Percentiles rank a stretch among this genome's conserved stretches.
phyloP scores from a whole-genome alignment of 768 basidiomycete genomes.

The Xerocomellus intermedius region DNA sequence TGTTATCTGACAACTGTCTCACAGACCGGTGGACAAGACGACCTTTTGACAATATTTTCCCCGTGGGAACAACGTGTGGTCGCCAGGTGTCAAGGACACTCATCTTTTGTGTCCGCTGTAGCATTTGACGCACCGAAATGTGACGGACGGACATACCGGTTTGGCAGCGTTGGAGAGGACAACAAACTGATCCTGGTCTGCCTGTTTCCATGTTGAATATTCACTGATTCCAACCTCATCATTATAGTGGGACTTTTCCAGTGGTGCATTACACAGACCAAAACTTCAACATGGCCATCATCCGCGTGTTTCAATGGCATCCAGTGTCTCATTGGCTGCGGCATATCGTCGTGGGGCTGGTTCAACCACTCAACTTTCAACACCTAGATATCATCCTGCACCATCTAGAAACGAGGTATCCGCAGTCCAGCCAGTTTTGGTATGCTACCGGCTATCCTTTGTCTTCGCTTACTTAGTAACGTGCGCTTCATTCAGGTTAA shows the following conservation, averaged over 20 bases:
- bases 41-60: constrained; percentile 90
- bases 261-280: constrained; percentile 85
- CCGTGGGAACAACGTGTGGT: constrained; percentile 93
- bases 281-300: constrained; percentile 71
- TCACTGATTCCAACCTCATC: not conserved
- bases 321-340: constrained; percentile 69
- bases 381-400: constrained; percentile 74
- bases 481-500: constrained; percentile 54
- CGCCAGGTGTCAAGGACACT: constrained; percentile 95
- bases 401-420: constrained; percentile 90
- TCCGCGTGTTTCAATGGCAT: constrained; percentile 75
- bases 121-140: constrained; percentile 89
- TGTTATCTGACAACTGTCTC: constrained; percentile 4
- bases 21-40: constrained; percentile 96
- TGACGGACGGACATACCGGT: constrained; percentile 88
- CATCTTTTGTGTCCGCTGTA: constrained; percentile 87
- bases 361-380: constrained; percentile 56
- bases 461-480: not conserved
- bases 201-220: constrained; percentile 3
- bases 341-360: constrained; percentile 58
- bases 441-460: constrained; percentile 35
- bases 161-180: constrained; percentile 96
- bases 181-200: constrained; percentile 88
- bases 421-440: constrained; percentile 86
- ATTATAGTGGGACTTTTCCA: constrained; percentile 89